These are phyloP conservation scores for Phytophthora aleatoria DNA, from an alignment of 352 stramenopile genomes.

Conservation along the genomic window DNA sequence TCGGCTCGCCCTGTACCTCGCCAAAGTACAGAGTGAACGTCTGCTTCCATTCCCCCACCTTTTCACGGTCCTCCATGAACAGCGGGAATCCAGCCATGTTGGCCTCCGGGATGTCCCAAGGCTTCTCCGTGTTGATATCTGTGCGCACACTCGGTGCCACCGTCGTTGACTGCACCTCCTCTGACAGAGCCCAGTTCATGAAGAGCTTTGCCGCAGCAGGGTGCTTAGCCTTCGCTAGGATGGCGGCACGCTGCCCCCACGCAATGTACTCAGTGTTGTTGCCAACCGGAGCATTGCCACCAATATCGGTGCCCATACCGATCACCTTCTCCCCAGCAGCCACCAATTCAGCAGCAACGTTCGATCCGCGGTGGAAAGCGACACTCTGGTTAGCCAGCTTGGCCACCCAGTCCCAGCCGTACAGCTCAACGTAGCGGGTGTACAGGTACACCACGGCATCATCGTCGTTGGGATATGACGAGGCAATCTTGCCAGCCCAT, in stretches of 20 bases:
- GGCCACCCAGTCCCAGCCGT: slow-evolving; percentile 55
- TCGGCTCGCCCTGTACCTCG: slow-evolving; percentile 51
- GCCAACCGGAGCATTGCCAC: slow-evolving; percentile 11
- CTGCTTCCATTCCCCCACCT: slow-evolving; percentile 41
- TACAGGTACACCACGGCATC: slow-evolving; percentile 53
- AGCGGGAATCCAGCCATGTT: slow-evolving; percentile 32
- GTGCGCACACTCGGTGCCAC: slow-evolving; percentile 36
- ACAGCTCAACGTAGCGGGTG: slow-evolving; percentile 47
- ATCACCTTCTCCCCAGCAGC: slow-evolving; percentile 35
- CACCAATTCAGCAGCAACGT: slow-evolving; percentile 31
- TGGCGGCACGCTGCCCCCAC: slow-evolving; percentile 55
- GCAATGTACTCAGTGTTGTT: slow-evolving; percentile 35
- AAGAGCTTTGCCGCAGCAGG: slow-evolving; percentile 56
- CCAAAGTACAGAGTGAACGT: slow-evolving; percentile 63
- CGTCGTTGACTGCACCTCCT: slow-evolving; percentile 34
- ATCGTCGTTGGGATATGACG: slow-evolving; percentile 56
- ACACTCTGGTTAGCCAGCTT: slow-evolving; percentile 46
- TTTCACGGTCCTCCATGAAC: slow-evolving; percentile 59
- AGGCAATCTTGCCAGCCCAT: slow-evolving; percentile 48
- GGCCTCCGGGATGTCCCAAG: slow-evolving; percentile 40
- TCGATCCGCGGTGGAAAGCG: slow-evolving; percentile 39
- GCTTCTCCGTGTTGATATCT: slow-evolving; percentile 40
- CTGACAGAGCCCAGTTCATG: slow-evolving; percentile 56
- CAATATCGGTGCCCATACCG: slow-evolving; percentile 20
- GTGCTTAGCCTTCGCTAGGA: slow-evolving; percentile 57